These are phyloP conservation scores for Aspergillus taichungensis DNA, from an alignment of 495 filamentous ascomycete species.

Conservation along the genomic window DNA sequence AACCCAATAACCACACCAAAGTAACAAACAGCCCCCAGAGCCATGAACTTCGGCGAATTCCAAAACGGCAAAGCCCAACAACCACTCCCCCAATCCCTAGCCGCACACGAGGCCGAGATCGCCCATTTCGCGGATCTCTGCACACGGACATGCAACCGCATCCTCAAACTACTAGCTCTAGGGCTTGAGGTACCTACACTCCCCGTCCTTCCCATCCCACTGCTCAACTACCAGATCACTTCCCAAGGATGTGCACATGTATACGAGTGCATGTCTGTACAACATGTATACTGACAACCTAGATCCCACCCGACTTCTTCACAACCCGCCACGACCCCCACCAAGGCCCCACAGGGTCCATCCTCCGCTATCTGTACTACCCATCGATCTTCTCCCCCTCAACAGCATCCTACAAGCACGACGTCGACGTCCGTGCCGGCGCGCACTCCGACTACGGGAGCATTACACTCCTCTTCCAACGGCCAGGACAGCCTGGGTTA, in stretches of 20 bases:
- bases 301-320: slow-evolving; percentile 60
- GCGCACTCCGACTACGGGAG: slow-evolving; percentile 62
- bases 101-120: slow-evolving; percentile 50
- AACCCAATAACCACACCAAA: neutral
- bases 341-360: slow-evolving; percentile 56
- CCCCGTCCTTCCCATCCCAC: neutral
- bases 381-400: slow-evolving; percentile 44
- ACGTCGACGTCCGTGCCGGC: slow-evolving; percentile 52
- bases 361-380: slow-evolving; percentile 77
- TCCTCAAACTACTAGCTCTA: slow-evolving; percentile 67
- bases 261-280: neutral
- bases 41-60: slow-evolving; percentile 87
- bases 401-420: slow-evolving; percentile 36
- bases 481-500: slow-evolving; percentile 71
- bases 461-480: slow-evolving; percentile 68
- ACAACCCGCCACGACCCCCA: slow-evolving; percentile 55
- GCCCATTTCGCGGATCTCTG: slow-evolving; percentile 58
- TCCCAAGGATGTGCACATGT: no score
- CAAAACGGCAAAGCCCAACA: slow-evolving; percentile 64
- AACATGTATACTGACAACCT: slow-evolving; percentile 5
- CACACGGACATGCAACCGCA: slow-evolving; percentile 59
- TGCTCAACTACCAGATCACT: neutral
- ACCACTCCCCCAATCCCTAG: slow-evolving; percentile 61
- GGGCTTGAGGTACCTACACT: slow-evolving; percentile 51
- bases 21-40: slow-evolving; percentile 41